Evolutionary conservation across 495 filamentous ascomycete species (phyloP).

Genomic region (Aspergillus campestris): DNA sequence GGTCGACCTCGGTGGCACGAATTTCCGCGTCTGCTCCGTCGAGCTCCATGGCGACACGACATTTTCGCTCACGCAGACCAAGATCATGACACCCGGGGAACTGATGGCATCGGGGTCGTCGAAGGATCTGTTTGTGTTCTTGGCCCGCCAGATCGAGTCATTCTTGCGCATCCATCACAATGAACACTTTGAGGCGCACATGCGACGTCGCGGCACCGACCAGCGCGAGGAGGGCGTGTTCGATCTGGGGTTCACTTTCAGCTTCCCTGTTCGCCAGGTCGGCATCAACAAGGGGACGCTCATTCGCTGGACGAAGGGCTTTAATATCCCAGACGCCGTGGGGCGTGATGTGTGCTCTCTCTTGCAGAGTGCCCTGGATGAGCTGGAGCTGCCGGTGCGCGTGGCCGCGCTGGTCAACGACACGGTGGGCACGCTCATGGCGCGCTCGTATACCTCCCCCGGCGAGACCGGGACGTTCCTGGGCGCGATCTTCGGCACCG

Average conservation of each 20-base stretch:
- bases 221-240: conserved; percentile 65
- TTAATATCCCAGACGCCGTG: conserved; percentile 85
- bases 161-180: conserved; percentile 84
- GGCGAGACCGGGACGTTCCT: conserved; percentile 80
- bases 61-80: conserved; percentile 83
- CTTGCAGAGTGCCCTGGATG: conserved; percentile 86
- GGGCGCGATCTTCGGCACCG: conserved; percentile 86
- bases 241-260: conserved; percentile 93
- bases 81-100: conserved; percentile 81
- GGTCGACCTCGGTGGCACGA: conserved; percentile 93
- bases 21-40: conserved; percentile 95
- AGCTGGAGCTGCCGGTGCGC: conserved; percentile 74
- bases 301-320: conserved; percentile 97
- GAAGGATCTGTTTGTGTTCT: conserved; percentile 83
- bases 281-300: conserved; percentile 90
- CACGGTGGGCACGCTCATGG: conserved; percentile 96
- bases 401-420: conserved; percentile 96
- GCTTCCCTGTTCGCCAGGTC: conserved; percentile 87
- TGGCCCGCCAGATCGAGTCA: conserved; percentile 80
- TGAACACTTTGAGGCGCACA: conserved; percentile 73
- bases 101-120: conserved; percentile 85
- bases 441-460: conserved; percentile 86
- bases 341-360: conserved; percentile 91
- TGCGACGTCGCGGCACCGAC: conserved; percentile 49
- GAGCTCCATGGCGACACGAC: conserved; percentile 85